Evolutionary conservation across 768 basidiomycete genomes (phyloP), one percentile per base, ranked within the genome.

Genomic region (Mycena polygramma): DNA sequence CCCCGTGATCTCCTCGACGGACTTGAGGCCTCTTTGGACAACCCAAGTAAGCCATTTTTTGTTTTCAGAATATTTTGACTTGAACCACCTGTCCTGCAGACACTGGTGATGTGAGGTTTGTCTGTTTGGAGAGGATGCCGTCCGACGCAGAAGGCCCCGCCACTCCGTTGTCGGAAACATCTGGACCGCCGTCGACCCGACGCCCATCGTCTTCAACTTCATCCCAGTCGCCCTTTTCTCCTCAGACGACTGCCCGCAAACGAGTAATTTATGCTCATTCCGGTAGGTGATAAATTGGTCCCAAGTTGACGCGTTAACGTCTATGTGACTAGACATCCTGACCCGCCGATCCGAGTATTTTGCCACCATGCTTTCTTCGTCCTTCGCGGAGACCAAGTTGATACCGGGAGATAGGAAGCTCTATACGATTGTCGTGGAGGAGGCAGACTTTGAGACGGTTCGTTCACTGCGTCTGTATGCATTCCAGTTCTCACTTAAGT

Each of bases 311-410:
- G 10, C 19, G 17, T 20, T 46, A 7, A 46, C 19, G 45, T 19
- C 19, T 15, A 36, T 36, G 30, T 63, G 15, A 55, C 22, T 4
- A 70, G 72, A 93, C 73, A 92, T 95, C 60, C 85, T 94, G 24
- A 89, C 81, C 57, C 85, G 87, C 14, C 84, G 93, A n/a, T 92
- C 92, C 17, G 93, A 94, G 70, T 94, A 94, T 75, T 94, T 94
- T 73, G 85, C 89, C 7, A 92, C 91, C 0, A 91, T 94, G 88
- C 84, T 94, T 14, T 81, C 86, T 24, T 92, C 92, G 0, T 84
- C 90, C 0, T 95, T 94, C 75, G 78, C 88, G n/a, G 93, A 94
- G 79, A 90, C 80, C 20, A 74, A 81, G 30, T 54, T 79, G 39
- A 39, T 77, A 11, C 79, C 81, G 2, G 87, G 85, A 26, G 88